Evolutionary conservation across 305 asterid genomes (phyloP), one percentile per base, ranked within the genome.

Genomic region (Lippia alba): DNA sequence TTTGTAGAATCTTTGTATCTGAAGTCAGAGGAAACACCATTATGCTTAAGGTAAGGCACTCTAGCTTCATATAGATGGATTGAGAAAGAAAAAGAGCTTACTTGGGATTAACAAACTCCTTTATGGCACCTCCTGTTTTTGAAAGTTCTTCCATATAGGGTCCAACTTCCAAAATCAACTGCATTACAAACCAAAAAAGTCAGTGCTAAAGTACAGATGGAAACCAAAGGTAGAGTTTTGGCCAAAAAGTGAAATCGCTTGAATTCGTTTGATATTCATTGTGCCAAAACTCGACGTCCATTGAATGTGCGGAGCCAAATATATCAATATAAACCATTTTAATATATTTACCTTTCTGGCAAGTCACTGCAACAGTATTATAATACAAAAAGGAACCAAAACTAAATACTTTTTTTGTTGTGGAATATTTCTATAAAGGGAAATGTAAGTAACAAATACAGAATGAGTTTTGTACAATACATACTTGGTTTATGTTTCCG

Each of bases 21-120:
- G 87, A 68, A 78, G 79, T 63, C 56, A 74, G 65, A 71, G 49
- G 72, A 48, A 65, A 70, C 61, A 65, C 50, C 39, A 67, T 73
- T 51, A 56, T 69, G 54, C 24, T 33, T 60, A 66, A 50, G 30
- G 30, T 34, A 36, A 36, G 58, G 17, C 59, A 46, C 57, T 18
- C 17, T n/a, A 19, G 56, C 3, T 45, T 24, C 30, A 20, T 20
- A 16, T 14, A 61, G 50, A 32, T 7, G 8, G 44, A 30, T 30
- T 39, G 61, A 39, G 70, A 73, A 39, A 69, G 72, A 78, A 66
- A 67, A 65, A 48, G 66, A 64, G 77, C 70, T 80, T 88, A 94
- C 99, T 95, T 95, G 53, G 99, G 99, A 73, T 95, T 95, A 72
- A 95, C 96, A 74, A 95, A 95, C 90, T 95, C 99, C 84, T 84